Percentiles rank a stretch among this genome's conserved stretches.
These are phyloP conservation scores for Lomentospora prolificans DNA, from an alignment of 2,329 filamentous ascomycete genomes.

Conservation along the genomic window DNA sequence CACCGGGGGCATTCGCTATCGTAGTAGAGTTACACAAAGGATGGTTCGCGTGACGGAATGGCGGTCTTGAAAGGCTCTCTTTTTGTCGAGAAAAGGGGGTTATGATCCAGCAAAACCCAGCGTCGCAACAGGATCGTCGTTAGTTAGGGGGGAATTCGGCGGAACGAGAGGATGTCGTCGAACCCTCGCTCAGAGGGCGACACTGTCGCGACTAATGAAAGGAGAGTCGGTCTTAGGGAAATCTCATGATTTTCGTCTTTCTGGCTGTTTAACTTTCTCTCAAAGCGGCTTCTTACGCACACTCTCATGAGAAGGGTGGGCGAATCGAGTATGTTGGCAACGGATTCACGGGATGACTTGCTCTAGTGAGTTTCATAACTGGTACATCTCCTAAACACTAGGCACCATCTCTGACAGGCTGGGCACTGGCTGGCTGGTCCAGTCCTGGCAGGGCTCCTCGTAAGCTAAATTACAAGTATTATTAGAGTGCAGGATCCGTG, in stretches of 20 bases:
- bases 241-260: neutral
- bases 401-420: neutral
- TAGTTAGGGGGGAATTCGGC: neutral
- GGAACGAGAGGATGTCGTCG: neutral
- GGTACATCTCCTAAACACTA: neutral
- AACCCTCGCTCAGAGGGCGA: neutral
- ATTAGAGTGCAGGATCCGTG: neutral
- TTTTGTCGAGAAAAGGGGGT: neutral
- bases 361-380: constrained; percentile 4
- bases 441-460: neutral
- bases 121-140: neutral
- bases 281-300: too few relatives aligned
- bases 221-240: neutral
- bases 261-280: too few relatives aligned
- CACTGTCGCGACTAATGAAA: neutral
- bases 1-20: constrained; percentile 24
- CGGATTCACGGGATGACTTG: neutral
- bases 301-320: too few relatives aligned
- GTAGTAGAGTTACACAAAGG: neutral
- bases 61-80: neutral
- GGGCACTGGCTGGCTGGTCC: neutral
- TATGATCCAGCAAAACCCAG: constrained; percentile 1
- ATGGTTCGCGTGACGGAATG: neutral
- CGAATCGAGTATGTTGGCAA: neutral
- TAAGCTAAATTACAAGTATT: too few relatives aligned